phyloP scores from a whole-genome alignment of 345 rosid genomes.

The Citrus sinensis region DNA sequence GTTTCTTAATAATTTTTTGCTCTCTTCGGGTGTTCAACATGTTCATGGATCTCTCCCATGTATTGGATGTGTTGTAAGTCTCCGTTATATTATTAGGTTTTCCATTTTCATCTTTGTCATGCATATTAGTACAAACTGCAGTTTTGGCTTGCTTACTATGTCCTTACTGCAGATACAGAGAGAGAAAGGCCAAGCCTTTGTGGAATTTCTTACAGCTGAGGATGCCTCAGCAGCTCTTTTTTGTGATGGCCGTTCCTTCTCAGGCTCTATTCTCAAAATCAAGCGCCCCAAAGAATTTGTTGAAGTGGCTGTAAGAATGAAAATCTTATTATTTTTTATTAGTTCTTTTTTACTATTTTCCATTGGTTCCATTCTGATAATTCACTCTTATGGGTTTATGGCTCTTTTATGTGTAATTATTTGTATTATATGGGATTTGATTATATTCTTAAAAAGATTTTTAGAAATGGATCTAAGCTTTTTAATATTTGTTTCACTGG shows the following conservation, averaged over 20 bases:
- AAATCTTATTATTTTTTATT: constrained; percentile 16
- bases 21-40: constrained; percentile 64
- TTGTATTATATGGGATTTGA: neutral
- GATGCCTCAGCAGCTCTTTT: constrained; percentile 94
- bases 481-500: neutral
- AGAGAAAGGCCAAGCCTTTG: constrained; percentile 80
- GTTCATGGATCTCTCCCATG: constrained; percentile 74
- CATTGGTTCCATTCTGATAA: neutral
- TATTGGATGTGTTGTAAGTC: constrained; percentile 86
- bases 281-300: constrained; percentile 86
- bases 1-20: constrained; percentile 58
- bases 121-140: constrained; percentile 11
- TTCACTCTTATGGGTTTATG: neutral
- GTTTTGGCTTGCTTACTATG: constrained; percentile 10
- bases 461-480: neutral
- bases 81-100: constrained; percentile 18
- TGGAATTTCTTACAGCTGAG: constrained; percentile 92
- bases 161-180: constrained; percentile 61
- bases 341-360: neutral
- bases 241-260: constrained; percentile 64
- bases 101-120: constrained; percentile 13
- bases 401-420: neutral
- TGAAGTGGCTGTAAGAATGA: constrained; percentile 72
- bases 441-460: neutral
- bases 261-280: constrained; percentile 63